phyloP scores from a whole-genome alignment of 805 yeast genomes.

The Suhomyces sp. region DNA sequence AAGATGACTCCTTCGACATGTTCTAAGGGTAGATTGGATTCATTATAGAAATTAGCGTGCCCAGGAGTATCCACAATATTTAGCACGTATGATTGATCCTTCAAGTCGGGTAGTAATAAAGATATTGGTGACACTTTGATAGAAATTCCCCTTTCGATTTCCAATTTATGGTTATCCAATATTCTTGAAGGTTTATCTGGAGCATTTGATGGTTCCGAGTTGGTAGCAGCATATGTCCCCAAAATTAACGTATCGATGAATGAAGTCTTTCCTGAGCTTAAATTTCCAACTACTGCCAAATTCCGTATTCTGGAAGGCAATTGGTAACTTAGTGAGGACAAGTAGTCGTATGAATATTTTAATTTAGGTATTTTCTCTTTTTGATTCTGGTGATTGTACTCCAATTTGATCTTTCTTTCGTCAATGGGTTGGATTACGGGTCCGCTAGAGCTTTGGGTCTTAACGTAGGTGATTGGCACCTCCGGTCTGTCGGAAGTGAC shows the following conservation, averaged over 20 bases:
- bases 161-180: constrained; percentile 71
- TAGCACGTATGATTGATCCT: constrained; percentile 51
- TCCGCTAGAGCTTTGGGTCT: constrained; percentile 29
- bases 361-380: constrained; percentile 53
- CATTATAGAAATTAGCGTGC: constrained; percentile 81
- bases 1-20: constrained; percentile 65
- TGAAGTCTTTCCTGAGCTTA: constrained; percentile 85
- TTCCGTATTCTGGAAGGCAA: constrained; percentile 70
- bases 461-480: constrained; percentile 10
- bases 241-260: constrained; percentile 65
- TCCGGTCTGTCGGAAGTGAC: not conserved
- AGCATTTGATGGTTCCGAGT: constrained; percentile 35
- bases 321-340: constrained; percentile 44
- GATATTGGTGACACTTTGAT: constrained; percentile 64
- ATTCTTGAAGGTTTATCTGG: constrained; percentile 52
- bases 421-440: constrained; percentile 64
- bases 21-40: constrained; percentile 55
- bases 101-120: constrained; percentile 52
- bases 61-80: constrained; percentile 90
- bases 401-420: constrained; percentile 46
- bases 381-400: constrained; percentile 12
- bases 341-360: constrained; percentile 60
- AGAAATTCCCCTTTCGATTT: constrained; percentile 67
- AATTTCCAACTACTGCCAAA: constrained; percentile 73
- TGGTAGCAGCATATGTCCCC: constrained; percentile 42